Base-by-base conservation (phyloP, 768 basidiomycete species). In the Podaxis carcinomalis region DNA sequence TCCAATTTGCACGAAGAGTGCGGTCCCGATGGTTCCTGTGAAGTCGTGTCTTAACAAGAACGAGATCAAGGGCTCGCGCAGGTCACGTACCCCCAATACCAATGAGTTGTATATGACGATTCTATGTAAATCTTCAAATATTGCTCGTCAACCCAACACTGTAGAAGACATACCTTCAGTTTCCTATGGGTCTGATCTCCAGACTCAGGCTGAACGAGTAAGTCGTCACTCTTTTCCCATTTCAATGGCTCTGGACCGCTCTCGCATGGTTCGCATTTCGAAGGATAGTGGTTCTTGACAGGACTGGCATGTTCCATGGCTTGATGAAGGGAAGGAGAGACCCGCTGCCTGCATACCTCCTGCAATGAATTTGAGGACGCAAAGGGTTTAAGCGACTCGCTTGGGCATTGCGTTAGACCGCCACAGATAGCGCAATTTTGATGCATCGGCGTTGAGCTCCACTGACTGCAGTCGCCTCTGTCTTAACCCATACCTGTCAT, bases 1-100 rank as follows among this genome's bases (percentile, higher is more conserved):
- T 21, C 89, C 88, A n/a, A 88, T 89, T 65, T 88, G 89, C 13
- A 90, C 81, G 74, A 89, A 89, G 19, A 90, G 77, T 57, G 85
- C 88, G 2, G 88, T 90, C 56, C 89, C 88, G 61, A 91, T 81
- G n/a, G 88, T 87, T 50, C 88, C 88, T 78, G 56, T 50, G 40
- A 47, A 23, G 21, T 13, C 49, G 42, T 39, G 14, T 36, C 55
- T 49, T 51, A 61, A 50, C 32, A 49, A n/a, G n/a, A 46, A 62
- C 53, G 25, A 36, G 19, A 61, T 47, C 21, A 25, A 49, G 23
- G 11, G 9, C 28, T 27, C 23, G 23, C 13, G 49, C 11, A 16
- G 11, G 49, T 27, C 9, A 62, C 68, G 50, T 63, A 79, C 80
- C 80, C 68, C 80, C 80, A 49, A 82, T 80, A 2, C 79, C 80